Evolutionary conservation across 2,329 filamentous ascomycete genomes (phyloP).

Genomic region (Aureobasidium sp.): DNA sequence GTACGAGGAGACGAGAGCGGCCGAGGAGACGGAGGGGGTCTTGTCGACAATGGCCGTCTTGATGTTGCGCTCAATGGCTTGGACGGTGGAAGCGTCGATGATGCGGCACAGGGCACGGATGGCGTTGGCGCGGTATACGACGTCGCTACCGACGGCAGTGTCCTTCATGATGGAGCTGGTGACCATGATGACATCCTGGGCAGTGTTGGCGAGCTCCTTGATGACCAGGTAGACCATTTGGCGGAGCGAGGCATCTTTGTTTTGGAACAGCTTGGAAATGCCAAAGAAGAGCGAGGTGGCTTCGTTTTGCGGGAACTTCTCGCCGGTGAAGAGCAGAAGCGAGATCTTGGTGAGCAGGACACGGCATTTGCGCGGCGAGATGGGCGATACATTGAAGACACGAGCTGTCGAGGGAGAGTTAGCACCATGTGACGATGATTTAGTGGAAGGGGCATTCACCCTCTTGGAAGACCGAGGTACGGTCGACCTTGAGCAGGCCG

Average conservation of each 20-base stretch:
- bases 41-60: constrained; percentile 99
- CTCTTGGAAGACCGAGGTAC: constrained; percentile 98
- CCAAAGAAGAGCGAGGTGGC: constrained; percentile 97
- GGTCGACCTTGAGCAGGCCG: constrained; percentile 92
- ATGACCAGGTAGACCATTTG: constrained; percentile 99
- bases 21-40: constrained; percentile 93
- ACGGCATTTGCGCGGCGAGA: constrained; percentile 94
- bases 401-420: constrained; percentile 56
- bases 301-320: constrained; percentile 95
- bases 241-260: constrained; percentile 94
- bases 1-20: constrained; percentile 92
- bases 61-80: constrained; percentile 96
- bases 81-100: constrained; percentile 91
- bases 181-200: constrained; percentile 99
- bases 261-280: constrained; percentile 98
- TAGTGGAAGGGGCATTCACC: constrained; percentile 50
- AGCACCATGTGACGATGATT: not conserved
- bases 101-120: constrained; percentile 93
- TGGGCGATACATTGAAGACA: constrained; percentile 94
- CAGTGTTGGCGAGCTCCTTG: constrained; percentile 92
- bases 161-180: constrained; percentile 99
- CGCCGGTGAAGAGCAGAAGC: constrained; percentile 90
- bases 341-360: constrained; percentile 96
- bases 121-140: constrained; percentile 89
- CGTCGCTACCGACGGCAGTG: constrained; percentile 88